Evolutionary conservation across 495 filamentous ascomycete species (phyloP).

Genomic region (Neurospora sp.): DNA sequence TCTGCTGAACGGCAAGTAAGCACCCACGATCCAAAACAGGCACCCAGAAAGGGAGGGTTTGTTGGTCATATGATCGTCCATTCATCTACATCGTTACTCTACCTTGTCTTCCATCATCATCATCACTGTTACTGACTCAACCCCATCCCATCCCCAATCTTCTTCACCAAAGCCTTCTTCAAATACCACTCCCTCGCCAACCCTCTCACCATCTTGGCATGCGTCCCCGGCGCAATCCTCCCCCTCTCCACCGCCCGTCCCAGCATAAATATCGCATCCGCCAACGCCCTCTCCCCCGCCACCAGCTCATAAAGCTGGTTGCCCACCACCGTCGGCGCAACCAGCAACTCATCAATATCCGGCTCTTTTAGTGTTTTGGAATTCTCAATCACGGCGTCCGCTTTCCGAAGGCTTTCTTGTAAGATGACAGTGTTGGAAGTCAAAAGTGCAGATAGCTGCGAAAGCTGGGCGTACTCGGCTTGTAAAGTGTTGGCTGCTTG

Average conservation of each 20-base stretch:
- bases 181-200: conserved; percentile 83
- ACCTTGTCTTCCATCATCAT: not conserved
- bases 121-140: conserved; percentile 5
- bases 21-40: not conserved
- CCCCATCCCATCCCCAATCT: conserved; percentile 82
- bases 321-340: conserved; percentile 87
- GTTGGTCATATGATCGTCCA: not conserved
- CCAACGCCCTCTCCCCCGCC: conserved; percentile 74
- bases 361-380: conserved; percentile 42
- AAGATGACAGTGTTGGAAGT: conserved; percentile 68
- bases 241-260: conserved; percentile 74
- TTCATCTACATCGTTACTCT: not conserved
- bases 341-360: conserved; percentile 75
- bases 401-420: conserved; percentile 62
- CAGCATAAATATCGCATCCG: conserved; percentile 77
- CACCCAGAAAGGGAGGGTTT: not conserved
- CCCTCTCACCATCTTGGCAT: conserved; percentile 72
- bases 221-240: conserved; percentile 66
- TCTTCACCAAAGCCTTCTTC: conserved; percentile 79
- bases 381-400: conserved; percentile 66
- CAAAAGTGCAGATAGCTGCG: conserved; percentile 56
- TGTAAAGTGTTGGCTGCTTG: conserved; percentile 55
- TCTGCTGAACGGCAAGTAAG: not conserved
- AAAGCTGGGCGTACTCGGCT: conserved; percentile 59
- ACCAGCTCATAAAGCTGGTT: conserved; percentile 84